Evolutionary conservation across 257 asterid genomes (phyloP), one percentile per base, ranked within the genome.

Genomic region (Orobanche coerulescens): DNA sequence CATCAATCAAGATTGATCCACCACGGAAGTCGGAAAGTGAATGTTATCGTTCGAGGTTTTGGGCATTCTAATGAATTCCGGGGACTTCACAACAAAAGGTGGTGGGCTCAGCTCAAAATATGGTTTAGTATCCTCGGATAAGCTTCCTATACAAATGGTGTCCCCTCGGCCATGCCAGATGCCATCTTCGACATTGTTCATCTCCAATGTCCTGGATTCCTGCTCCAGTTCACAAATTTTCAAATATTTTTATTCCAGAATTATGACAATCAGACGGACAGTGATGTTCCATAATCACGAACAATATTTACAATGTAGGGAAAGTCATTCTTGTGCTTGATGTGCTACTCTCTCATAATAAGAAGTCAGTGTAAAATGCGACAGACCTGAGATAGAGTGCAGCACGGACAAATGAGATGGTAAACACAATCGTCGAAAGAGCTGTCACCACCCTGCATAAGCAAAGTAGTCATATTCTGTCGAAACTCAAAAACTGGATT

Each of bases 131-230:
- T 64, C 77, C 18, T 75, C 84, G 1, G 89, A 69, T 59, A 70
- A 76, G 81, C 84, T 79, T 67, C 94, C 96, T 31, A 91, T 61
- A 26, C 93, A 88, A 70, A 91, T 76, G 10, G 96, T 84, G 44
- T 91, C 98, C 58, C 98, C 96, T 79, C 98, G 81, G 30, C 98
- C 96, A 23, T 91, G 94, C 98, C 98, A 92, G 20, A 75, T 82
- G 24, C 96, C 96, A 66, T 88, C 95, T 55, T 88, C 84, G 61
- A 92, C 96, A 67, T 91, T 91, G 82, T 92, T 92, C 94, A 88
- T 84, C 83, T 88, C 96, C 82, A 92, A 71, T 40, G 98, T 92
- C 78, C 96, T 81, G 1, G 98, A 82, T 62, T 92, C 98, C 98
- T 90, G 87, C 59, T 58, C 76, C 64, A 75, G 9, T 53, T 60